These are phyloP conservation scores for Mycena galericulata DNA, from an alignment of 768 basidiomycete species.

Conservation along the genomic window DNA sequence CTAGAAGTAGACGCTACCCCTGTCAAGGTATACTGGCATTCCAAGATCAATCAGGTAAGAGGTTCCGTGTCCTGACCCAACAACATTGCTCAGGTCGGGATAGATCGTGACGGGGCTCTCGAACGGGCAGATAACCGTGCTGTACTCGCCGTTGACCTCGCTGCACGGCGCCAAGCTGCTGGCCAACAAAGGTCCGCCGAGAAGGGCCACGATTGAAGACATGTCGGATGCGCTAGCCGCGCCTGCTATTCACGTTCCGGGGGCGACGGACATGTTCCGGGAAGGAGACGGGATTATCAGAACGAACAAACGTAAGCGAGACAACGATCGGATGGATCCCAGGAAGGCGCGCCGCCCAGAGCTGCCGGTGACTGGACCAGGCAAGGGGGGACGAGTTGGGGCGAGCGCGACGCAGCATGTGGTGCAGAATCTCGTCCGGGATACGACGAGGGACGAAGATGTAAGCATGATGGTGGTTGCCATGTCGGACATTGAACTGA, in stretches of 20 bases:
- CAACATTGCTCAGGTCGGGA: conserved; percentile 10
- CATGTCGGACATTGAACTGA: conserved; percentile 29
- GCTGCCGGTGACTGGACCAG: conserved; percentile 92
- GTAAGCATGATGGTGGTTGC: conserved; percentile 70
- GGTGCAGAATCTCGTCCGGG: conserved; percentile 93
- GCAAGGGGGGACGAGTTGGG: conserved; percentile 93
- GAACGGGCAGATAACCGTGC: conserved; percentile 86
- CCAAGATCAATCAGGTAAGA: conserved; percentile 94
- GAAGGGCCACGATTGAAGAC: conserved; percentile 87
- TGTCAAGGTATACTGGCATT: conserved; percentile 94
- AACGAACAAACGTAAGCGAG: conserved; percentile 88
- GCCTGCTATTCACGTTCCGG: conserved; percentile 92
- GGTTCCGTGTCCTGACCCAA: conserved; percentile 24
- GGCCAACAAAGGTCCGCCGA: conserved; percentile 86
- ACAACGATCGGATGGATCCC: conserved; percentile 89
- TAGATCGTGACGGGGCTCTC: conserved; percentile 92
- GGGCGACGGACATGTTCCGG: conserved; percentile 92
- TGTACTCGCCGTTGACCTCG: conserved; percentile 93
- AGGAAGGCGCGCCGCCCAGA: conserved; percentile 94
- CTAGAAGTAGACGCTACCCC: conserved; percentile 82
- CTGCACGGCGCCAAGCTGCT: conserved; percentile 93
- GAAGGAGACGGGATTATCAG: conserved; percentile 79
- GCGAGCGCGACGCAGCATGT: conserved; percentile 98
- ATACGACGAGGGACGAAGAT: conserved; percentile 92
- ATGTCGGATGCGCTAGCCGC: conserved; percentile 88